A percentile compares a stretch with the other conserved stretches of the same genome.
Conservation (phyloP, 768 basidiomycete species). For the Tulasnella sp. region DNA sequence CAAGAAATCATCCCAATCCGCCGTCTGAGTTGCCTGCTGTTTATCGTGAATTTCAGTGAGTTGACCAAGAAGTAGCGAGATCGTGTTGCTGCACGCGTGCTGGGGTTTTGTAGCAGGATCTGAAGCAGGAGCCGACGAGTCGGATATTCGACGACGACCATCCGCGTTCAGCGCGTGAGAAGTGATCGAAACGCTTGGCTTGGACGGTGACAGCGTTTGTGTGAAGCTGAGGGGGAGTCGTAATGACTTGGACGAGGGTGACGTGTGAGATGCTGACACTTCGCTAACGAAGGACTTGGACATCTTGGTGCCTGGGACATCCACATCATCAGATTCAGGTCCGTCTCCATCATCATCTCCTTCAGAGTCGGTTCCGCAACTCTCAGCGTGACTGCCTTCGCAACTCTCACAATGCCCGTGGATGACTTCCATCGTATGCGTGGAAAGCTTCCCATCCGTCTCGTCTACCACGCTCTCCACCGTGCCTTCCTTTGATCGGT, state of each 20-base stretch:
- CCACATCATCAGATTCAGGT: slow-evolving; percentile 23
- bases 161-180: slow-evolving; percentile 27
- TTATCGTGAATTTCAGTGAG: slow-evolving; percentile 76
- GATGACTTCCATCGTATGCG: slow-evolving; percentile 34
- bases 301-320: background rate
- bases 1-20: slow-evolving; percentile 85
- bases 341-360: slow-evolving; percentile 15
- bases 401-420: slow-evolving; percentile 38
- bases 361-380: slow-evolving; percentile 25
- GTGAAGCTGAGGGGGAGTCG: background rate
- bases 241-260: background rate
- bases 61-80: slow-evolving; percentile 60
- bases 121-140: background rate
- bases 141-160: slow-evolving; percentile 35
- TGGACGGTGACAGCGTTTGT: slow-evolving; percentile 10
- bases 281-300: background rate
- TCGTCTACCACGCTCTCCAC: slow-evolving; percentile 39
- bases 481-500: no score
- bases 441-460: slow-evolving; percentile 20
- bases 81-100: slow-evolving; percentile 64
- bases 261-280: background rate
- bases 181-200: slow-evolving; percentile 17
- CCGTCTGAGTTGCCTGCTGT: slow-evolving; percentile 53
- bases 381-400: slow-evolving; percentile 26
- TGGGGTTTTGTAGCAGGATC: slow-evolving; percentile 51